Base-by-base conservation (phyloP, 768 basidiomycete genomes). In the Crepidotus variabilis region DNA sequence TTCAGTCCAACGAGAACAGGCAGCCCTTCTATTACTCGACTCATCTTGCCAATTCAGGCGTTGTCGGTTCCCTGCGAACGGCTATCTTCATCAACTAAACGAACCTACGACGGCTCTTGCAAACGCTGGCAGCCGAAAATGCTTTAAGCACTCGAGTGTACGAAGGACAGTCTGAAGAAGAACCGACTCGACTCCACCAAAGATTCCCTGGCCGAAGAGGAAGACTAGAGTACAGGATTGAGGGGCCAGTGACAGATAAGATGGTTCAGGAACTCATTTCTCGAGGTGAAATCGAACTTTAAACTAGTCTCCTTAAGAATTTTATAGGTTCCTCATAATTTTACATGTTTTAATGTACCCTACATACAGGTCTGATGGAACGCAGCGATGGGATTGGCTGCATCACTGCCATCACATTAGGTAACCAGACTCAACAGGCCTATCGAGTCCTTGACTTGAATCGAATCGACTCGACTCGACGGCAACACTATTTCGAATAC, bases 31-130 rank as follows among this genome's bases (percentile, higher is more conserved):
- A 64, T 34, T 54, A 34, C 50, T 65, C 18, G 55, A 65, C n/a
- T n/a, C 51, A 43, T 63, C 21, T 39, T 63, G 1, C 61, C 65
- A 9, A 50, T 49, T 28, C 63, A 64, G 47, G 60, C 60, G 11
- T 66, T 58, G 10, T 61, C 65, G 33, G 65, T 66, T 21, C 63
- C 60, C 3, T 65, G 61, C 24, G 59, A 67, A 51, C 52, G 51
- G 11, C 24, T 65, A 2, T 65, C 63, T 35, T 39, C 51, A 8
- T 52, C 51, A n/a, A 36, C 35, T 39, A 52, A 52, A 24, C 51
- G 43, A 34, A 46, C 23, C 35, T 54, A 43, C 33, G 46, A 47
- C 8, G 53, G 33, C 46, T 43, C 28, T 20, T 7, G 52, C 39
- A 54, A 54, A 18, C 52, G 43, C 20, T 18, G 20, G 28, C 32